phyloP scores from a whole-genome alignment of 768 basidiomycete genomes.

The Butyriboletus loyo region DNA sequence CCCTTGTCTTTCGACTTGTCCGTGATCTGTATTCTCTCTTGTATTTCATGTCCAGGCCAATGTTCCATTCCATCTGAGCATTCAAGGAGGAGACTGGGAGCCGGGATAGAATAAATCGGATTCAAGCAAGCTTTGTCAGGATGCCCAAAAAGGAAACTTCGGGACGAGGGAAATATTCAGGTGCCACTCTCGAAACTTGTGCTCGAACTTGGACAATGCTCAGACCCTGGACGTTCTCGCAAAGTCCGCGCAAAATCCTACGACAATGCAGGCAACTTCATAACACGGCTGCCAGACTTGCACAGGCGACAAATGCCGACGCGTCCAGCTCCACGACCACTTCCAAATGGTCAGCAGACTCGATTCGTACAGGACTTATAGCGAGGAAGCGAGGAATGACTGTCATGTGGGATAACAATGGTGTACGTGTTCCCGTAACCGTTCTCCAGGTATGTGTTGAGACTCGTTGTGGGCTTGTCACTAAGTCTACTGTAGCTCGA shows the following conservation, averaged over 20 bases:
- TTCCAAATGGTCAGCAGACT: slow-evolving; percentile 79
- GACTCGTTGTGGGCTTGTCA: slow-evolving; percentile 5
- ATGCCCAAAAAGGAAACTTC: slow-evolving; percentile 19
- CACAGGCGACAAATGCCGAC: slow-evolving; percentile 19
- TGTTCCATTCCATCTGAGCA: slow-evolving; percentile 69
- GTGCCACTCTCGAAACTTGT: slow-evolving; percentile 6
- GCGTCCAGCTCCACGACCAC: slow-evolving; percentile 25
- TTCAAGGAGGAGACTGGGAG: neutral
- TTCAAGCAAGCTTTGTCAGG: slow-evolving; percentile 8
- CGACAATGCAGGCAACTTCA: slow-evolving; percentile 41
- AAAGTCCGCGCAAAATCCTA: slow-evolving; percentile 36
- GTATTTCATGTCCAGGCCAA: slow-evolving; percentile 60
- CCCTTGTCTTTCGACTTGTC: slow-evolving; percentile 19
- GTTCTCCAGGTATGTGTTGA: slow-evolving; percentile 77
- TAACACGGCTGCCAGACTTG: slow-evolving; percentile 36
- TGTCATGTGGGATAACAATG: slow-evolving; percentile 87
- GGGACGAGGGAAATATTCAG: neutral
- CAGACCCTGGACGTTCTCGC: slow-evolving; percentile 47
- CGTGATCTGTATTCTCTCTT: slow-evolving; percentile 19
- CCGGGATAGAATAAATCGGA: slow-evolving; percentile 28
- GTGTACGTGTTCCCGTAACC: slow-evolving; percentile 85
- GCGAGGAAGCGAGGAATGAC: slow-evolving; percentile 97
- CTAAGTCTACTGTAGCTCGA: slow-evolving; percentile 53
- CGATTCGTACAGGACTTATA: slow-evolving; percentile 87
- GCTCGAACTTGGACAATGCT: slow-evolving; percentile 40